phyloP scores from a whole-genome alignment of 208 protist species.

The Plasmodiophora brassicae region DNA sequence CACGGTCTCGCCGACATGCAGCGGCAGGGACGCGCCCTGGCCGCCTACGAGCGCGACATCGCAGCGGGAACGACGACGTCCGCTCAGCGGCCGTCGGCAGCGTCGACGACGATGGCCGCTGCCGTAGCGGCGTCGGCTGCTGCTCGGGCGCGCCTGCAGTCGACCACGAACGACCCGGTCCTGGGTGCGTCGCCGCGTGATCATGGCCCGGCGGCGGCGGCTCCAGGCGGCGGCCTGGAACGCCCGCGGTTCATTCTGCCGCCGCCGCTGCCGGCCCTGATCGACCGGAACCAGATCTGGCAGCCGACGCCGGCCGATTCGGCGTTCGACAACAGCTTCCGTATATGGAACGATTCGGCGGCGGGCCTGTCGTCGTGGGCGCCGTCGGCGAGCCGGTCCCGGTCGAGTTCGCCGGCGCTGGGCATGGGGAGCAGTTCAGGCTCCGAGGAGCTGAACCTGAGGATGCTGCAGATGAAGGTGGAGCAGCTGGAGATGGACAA shows the following conservation, averaged over 20 bases:
- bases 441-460: background rate
- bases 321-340: background rate
- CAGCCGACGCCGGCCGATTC: background rate
- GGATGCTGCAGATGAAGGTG: background rate
- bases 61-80: background rate
- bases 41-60: background rate
- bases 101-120: background rate
- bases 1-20: constrained; percentile 13
- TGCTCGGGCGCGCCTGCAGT: background rate
- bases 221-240: background rate
- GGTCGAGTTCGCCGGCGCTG: background rate
- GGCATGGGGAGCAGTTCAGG: background rate
- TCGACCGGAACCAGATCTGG: constrained; percentile 12
- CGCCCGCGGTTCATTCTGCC: constrained; percentile 13
- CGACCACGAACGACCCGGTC: background rate
- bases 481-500: background rate
- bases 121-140: background rate
- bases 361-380: background rate
- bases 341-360: background rate
- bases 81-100: background rate
- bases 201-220: background rate
- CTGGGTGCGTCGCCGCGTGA: background rate
- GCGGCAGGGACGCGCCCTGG: background rate
- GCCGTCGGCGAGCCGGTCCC: background rate
- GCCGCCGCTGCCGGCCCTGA: background rate